Evolutionary conservation across 169 alveolate species (phyloP).

Genomic region (Plasmodium knowlesi): DNA sequence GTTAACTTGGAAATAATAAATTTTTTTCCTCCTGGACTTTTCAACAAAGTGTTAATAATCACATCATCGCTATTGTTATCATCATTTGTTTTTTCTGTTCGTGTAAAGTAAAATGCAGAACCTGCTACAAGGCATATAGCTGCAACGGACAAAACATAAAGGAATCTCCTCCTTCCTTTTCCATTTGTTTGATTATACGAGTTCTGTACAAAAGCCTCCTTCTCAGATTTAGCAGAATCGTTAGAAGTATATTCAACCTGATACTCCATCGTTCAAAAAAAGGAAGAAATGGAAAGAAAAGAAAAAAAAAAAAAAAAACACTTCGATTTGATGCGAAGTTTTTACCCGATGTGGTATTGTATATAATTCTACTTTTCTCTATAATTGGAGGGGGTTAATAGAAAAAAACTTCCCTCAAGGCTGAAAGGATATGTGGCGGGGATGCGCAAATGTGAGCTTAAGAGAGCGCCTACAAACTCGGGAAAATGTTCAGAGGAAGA

Average conservation of each 20-base stretch:
- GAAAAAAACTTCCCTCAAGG: background rate
- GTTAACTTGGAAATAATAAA: slow-evolving; percentile 33
- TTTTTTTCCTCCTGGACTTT: slow-evolving; percentile 50
- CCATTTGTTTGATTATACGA: background rate
- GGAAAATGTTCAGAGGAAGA: background rate
- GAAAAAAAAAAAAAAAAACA: background rate
- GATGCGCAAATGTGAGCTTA: background rate
- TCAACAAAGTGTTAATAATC: slow-evolving; percentile 18
- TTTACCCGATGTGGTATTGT: background rate
- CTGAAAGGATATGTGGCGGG: background rate
- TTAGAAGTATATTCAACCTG: slow-evolving; percentile 19
- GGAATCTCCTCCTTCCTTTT: background rate
- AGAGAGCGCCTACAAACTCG: background rate
- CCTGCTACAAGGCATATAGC: background rate
- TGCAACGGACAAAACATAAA: background rate
- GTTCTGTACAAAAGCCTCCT: slow-evolving; percentile 36
- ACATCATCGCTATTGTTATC: slow-evolving; percentile 10
- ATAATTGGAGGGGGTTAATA: no score
- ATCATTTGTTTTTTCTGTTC: background rate
- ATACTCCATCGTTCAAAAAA: slow-evolving; percentile 27
- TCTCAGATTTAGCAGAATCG: background rate
- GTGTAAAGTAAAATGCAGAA: background rate
- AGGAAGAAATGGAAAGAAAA: no score
- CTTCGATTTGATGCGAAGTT: background rate
- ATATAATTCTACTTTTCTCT: background rate